Evolutionary conservation across 2,329 filamentous ascomycete species (phyloP), one percentile per base, ranked within the genome.

Genomic region (Cercospora nicotianae): DNA sequence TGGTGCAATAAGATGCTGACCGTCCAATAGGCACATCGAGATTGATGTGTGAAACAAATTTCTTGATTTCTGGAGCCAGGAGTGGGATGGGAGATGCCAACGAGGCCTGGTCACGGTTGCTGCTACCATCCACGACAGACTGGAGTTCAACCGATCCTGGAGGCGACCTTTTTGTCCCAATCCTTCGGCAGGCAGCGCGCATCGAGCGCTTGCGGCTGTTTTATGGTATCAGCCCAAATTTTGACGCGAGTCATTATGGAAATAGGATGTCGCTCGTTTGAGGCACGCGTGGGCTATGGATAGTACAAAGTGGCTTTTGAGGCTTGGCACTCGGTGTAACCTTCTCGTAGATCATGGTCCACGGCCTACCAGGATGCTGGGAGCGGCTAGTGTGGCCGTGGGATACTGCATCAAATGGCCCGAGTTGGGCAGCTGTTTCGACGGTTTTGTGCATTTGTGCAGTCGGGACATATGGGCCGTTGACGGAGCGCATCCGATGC

Each of bases 281-380:
- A 48, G n/a, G 42, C 42, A 48, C n/a, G 45, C 45, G 45, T 51
- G 45, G 45, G 45, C 45, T 20, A 26, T 51, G 45, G 45, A 51
- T 51, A 23, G 45, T 12, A 23, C 42, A 48, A 10, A 23, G 45
- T 51, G 45, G 45, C 45, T 51, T 51, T 51, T 51, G 45, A 20
- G 45, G 13, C 57, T 60, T 60, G 57, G 57, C 57, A 36, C 6
- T 33, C 30, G 5, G 57, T 60, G 57, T 60, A 20, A 60, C 57
- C 33, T 31, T 28, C 16, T 9, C 57, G 57, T 20, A 60, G 57
- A 60, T 33, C 57, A 36, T 36, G 30, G 30, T 18, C 57, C 57
- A 39, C 57, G 31, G 12, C 7, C 3, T 13, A 16, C 57, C 57
- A 36, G 30, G 57, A n/a, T 9, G 30, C 57, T 60, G 57, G 57